Evolutionary conservation across 768 basidiomycete species (phyloP).

Genomic region (Xerocomellus chrysenteron): DNA sequence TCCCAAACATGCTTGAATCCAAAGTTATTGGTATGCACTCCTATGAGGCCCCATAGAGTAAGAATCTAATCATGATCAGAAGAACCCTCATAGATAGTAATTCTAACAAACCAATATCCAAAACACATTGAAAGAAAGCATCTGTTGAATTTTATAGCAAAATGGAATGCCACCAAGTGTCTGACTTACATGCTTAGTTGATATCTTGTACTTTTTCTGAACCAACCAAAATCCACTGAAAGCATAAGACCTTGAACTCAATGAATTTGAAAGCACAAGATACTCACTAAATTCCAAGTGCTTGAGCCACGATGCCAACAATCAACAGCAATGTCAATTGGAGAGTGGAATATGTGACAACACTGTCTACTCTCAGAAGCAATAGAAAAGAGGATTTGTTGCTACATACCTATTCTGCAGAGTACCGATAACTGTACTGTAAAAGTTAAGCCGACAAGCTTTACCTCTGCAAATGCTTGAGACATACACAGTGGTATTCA

Average conservation of each 20-base stretch:
- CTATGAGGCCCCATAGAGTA: constrained; percentile 73
- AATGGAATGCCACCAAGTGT: background rate
- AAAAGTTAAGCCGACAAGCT: background rate
- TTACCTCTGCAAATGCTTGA: background rate
- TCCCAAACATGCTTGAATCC: constrained; percentile 87
- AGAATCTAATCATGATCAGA: constrained; percentile 43
- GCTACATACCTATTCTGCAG: constrained; percentile 61
- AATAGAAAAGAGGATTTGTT: background rate
- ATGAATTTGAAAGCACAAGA: background rate
- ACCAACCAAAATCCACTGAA: constrained; percentile 64
- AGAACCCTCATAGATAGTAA: background rate
- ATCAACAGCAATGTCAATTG: constrained; percentile 65
- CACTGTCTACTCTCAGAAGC: constrained; percentile 36
- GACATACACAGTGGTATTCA: constrained; percentile 71
- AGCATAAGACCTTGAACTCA: background rate
- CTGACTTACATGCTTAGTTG: constrained; percentile 52
- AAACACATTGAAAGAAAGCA: constrained; percentile 68
- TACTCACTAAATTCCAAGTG: constrained; percentile 64
- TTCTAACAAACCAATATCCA: constrained; percentile 60
- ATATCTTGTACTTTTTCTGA: constrained; percentile 60
- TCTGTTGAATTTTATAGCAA: constrained; percentile 37
- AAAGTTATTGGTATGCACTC: constrained; percentile 69
- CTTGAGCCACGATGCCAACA: constrained; percentile 65
- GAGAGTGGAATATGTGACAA: constrained; percentile 72
- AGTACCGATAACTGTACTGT: constrained; percentile 68